Conservation (phyloP, 108 stramenopile genomes). For the Cyclotella kingstonii region DNA sequence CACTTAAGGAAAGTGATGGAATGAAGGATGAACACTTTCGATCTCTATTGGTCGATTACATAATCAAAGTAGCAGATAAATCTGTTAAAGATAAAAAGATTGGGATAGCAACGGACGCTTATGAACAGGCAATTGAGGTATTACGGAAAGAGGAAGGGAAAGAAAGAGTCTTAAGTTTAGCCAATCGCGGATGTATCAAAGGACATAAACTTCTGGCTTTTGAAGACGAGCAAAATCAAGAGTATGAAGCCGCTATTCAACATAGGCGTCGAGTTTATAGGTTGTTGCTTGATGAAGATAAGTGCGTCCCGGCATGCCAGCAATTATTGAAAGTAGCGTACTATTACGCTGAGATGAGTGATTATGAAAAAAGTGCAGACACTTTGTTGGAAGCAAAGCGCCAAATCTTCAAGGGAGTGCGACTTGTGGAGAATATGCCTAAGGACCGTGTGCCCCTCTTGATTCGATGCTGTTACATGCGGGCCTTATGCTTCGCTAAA, state of each 20-base stretch:
- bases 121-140: slow-evolving; percentile 23
- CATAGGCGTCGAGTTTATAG: slow-evolving; percentile 26
- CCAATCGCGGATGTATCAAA: slow-evolving; percentile 30
- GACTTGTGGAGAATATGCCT: slow-evolving; percentile 26
- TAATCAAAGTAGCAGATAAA: slow-evolving; percentile 27
- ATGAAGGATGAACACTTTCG: slow-evolving; percentile 17
- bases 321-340: slow-evolving; percentile 34
- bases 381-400: slow-evolving; percentile 22
- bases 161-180: background rate
- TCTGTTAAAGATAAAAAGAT: slow-evolving; percentile 20
- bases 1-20: slow-evolving; percentile 4
- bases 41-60: slow-evolving; percentile 16
- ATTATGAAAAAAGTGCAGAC: slow-evolving; percentile 15
- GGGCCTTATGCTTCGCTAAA: slow-evolving; percentile 30
- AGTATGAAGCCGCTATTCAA: slow-evolving; percentile 29
- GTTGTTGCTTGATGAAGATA: slow-evolving; percentile 17
- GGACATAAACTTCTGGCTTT: slow-evolving; percentile 34
- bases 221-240: slow-evolving; percentile 15
- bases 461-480: slow-evolving; percentile 28
- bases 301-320: slow-evolving; percentile 25
- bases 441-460: slow-evolving; percentile 17
- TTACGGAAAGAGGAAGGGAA: slow-evolving; percentile 7
- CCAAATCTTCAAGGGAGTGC: slow-evolving; percentile 19
- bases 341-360: slow-evolving; percentile 16
- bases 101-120: slow-evolving; percentile 33